Conservation (phyloP, 768 basidiomycete genomes). For the Russula earlei region DNA sequence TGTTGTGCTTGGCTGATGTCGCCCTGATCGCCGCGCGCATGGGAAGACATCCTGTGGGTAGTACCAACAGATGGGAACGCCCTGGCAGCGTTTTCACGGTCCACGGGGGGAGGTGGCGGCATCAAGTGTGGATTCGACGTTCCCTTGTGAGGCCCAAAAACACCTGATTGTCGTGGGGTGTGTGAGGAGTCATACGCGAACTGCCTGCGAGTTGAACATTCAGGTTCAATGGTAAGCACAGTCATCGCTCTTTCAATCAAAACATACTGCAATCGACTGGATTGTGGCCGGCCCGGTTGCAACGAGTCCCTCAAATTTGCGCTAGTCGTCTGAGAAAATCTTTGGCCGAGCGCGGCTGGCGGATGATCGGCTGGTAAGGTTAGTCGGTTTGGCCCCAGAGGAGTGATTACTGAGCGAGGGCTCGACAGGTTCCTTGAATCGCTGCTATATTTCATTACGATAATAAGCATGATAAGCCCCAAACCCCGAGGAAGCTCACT, state of each 20-base stretch:
- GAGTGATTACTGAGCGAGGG: conserved; percentile 47
- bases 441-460: not conserved
- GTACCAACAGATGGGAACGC: not conserved
- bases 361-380: conserved; percentile 58
- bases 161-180: conserved; percentile 32
- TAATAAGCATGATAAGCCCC: not conserved
- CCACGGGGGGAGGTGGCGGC: conserved; percentile 24
- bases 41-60: not conserved
- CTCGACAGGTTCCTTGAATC: conserved; percentile 35
- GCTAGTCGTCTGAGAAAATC: conserved; percentile 8
- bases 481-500: conserved; percentile 28
- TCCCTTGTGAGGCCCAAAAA: conserved; percentile 24
- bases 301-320: conserved; percentile 6
- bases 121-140: conserved; percentile 21
- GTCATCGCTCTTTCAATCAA: not conserved
- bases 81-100: conserved; percentile 9
- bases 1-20: not conserved
- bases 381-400: conserved; percentile 52
- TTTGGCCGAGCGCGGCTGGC: conserved; percentile 33
- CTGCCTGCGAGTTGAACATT: conserved; percentile 36
- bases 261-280: conserved; percentile 44
- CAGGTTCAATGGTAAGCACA: not conserved
- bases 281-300: conserved; percentile 34
- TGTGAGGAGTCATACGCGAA: conserved; percentile 54
- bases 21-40: not conserved